Evolutionary conservation across 306 rosid genomes (phyloP).

Genomic region (Vicia faba): DNA sequence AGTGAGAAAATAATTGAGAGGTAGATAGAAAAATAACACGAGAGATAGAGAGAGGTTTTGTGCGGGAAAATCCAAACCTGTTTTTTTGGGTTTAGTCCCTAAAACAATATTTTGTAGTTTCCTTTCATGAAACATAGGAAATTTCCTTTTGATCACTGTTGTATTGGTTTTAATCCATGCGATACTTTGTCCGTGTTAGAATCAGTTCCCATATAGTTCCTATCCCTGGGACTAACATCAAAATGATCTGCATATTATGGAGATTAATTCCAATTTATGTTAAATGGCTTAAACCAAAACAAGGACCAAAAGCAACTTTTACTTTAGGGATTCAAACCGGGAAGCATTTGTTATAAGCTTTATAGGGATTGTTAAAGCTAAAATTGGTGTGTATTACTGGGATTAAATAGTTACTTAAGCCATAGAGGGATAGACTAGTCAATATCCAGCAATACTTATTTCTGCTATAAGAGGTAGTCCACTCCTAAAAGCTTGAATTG

Average conservation of each 20-base stretch:
- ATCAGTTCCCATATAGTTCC: neutral
- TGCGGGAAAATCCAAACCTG: too few species aligned
- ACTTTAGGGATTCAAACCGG: neutral
- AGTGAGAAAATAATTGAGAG: too few species aligned
- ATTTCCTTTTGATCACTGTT: neutral
- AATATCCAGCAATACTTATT: neutral
- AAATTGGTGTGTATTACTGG: neutral
- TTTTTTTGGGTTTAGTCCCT: neutral
- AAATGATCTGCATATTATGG: neutral
- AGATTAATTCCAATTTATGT: neutral
- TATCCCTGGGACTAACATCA: neutral
- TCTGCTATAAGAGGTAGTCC: neutral
- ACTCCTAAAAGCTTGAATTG: slow-evolving; percentile 6
- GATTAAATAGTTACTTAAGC: neutral
- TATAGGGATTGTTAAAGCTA: neutral
- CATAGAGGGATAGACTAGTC: neutral
- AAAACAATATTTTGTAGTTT: neutral
- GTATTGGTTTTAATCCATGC: neutral
- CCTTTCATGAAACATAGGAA: neutral
- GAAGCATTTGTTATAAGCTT: neutral
- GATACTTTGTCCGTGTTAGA: neutral
- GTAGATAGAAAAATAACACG: too few species aligned
- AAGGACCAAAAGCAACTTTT: neutral
- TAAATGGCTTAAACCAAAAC: neutral
- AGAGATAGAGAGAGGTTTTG: too few species aligned